phyloP scores from a whole-genome alignment of 805 yeast genomes.

The Saccharomycopsis olivae region DNA sequence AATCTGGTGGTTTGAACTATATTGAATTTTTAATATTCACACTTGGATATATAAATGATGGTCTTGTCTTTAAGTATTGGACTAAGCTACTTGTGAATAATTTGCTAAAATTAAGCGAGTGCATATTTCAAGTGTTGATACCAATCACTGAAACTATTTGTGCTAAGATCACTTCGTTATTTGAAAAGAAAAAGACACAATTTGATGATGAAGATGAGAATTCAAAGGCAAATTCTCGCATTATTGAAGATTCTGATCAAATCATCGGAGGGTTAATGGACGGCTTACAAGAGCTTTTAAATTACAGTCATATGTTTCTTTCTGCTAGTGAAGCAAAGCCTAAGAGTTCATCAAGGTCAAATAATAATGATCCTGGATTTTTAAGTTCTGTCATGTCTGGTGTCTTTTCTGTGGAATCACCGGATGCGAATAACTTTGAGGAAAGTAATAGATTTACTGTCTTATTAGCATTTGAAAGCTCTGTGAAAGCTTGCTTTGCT shows the following conservation, averaged over 20 bases:
- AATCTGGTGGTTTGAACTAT: conserved; percentile 4
- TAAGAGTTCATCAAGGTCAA: conserved; percentile 13
- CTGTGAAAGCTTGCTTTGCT: conserved; percentile 41
- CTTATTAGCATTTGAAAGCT: conserved; percentile 52
- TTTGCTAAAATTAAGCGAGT: conserved; percentile 38
- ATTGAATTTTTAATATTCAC: conserved; percentile 41
- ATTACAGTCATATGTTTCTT: conserved; percentile 15
- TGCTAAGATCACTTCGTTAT: conserved; percentile 27
- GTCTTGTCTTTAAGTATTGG: conserved; percentile 37
- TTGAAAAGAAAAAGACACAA: conserved; percentile 22
- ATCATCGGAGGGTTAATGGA: conserved; percentile 35
- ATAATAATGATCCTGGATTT: conserved; percentile 20
- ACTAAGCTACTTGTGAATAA: conserved; percentile 40
- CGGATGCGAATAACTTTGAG: conserved; percentile 36
- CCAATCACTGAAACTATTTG: conserved; percentile 43
- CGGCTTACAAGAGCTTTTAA: conserved; percentile 59
- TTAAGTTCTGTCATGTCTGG: conserved; percentile 63
- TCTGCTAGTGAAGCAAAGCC: conserved; percentile 19
- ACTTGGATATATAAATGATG: conserved; percentile 33
- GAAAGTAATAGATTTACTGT: conserved; percentile 46
- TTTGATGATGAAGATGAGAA: conserved; percentile 16
- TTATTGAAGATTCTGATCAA: conserved; percentile 33
- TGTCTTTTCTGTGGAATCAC: conserved; percentile 65
- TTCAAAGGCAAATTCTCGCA: conserved; percentile 3
- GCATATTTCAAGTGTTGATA: conserved; percentile 45